Evolutionary conservation across 768 basidiomycete species (phyloP).

Genomic region (Paxillus rubicundulus): DNA sequence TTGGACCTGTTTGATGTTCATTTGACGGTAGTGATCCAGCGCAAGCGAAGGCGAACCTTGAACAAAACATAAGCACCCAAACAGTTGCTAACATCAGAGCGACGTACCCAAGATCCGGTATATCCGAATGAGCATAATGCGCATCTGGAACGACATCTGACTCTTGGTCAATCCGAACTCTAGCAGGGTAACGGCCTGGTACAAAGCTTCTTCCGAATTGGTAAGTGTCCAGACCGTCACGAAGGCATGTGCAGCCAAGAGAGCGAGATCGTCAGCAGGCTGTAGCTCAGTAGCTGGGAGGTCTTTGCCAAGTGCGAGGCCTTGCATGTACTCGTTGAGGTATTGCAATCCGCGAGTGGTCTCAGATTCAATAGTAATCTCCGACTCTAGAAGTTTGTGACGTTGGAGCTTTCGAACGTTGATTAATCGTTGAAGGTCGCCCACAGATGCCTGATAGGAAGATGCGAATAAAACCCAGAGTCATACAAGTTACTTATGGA

Average conservation of each 20-base stretch:
- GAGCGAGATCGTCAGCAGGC: slow-evolving; percentile 79
- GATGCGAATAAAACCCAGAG: slow-evolving; percentile 14
- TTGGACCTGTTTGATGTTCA: slow-evolving; percentile 84
- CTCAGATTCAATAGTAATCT: slow-evolving; percentile 60
- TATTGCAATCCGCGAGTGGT: slow-evolving; percentile 48
- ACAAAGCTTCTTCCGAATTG: slow-evolving; percentile 55
- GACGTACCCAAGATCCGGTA: slow-evolving; percentile 75
- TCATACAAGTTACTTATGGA: slow-evolving; percentile 17
- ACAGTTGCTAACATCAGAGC: not conserved
- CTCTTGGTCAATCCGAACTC: slow-evolving; percentile 73
- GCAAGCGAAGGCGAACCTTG: slow-evolving; percentile 71
- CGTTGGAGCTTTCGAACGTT: slow-evolving; percentile 77
- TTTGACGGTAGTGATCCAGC: slow-evolving; percentile 72
- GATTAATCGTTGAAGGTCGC: slow-evolving; percentile 63
- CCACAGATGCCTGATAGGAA: slow-evolving; percentile 42
- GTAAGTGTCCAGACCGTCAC: slow-evolving; percentile 62
- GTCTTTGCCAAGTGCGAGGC: slow-evolving; percentile 60
- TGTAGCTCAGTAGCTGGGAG: slow-evolving; percentile 79
- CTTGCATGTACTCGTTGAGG: slow-evolving; percentile 60
- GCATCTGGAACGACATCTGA: slow-evolving; percentile 76
- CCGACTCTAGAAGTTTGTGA: slow-evolving; percentile 46
- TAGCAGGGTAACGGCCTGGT: slow-evolving; percentile 60
- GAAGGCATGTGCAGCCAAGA: slow-evolving; percentile 68
- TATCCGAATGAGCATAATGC: slow-evolving; percentile 73
- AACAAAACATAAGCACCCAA: slow-evolving; percentile 1